Percentiles rank a stretch among this genome's conserved stretches.
Evolutionary conservation across 1,284 basidiomycete species (phyloP).

Genomic region (Rhodotorula sp.): DNA sequence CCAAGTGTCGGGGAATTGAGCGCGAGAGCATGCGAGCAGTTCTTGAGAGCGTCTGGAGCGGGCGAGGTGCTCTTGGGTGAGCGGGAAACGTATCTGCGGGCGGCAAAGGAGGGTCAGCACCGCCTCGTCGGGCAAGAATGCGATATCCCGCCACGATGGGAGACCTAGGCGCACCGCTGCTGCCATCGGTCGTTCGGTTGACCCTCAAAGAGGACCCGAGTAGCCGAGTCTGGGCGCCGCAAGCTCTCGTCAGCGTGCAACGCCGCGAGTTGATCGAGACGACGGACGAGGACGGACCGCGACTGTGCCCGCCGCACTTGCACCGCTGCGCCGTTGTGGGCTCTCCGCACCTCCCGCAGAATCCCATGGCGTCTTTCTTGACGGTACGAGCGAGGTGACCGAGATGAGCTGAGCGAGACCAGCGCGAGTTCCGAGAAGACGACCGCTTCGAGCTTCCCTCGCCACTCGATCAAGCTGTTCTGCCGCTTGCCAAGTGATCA

Average conservation of each 20-base stretch:
- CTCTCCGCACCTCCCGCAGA: slow-evolving; percentile 37
- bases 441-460: too few species aligned
- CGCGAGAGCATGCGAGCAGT: accelerated
- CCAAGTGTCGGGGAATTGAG: not conserved
- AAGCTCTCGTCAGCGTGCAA: not conserved
- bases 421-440: too few species aligned
- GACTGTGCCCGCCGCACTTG: slow-evolving; percentile 27
- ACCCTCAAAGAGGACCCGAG: slow-evolving; percentile 11
- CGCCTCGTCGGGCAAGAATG: not conserved
- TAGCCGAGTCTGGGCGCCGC: slow-evolving; percentile 19
- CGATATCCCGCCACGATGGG: not conserved
- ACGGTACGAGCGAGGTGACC: not conserved
- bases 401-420: too few species aligned
- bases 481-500: too few species aligned
- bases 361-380: slow-evolving; percentile 32
- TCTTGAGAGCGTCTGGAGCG: not conserved
- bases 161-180: slow-evolving; percentile 10
- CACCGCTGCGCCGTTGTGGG: slow-evolving; percentile 14
- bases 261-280: slow-evolving; percentile 9
- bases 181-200: slow-evolving; percentile 26
- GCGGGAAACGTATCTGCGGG: slow-evolving; percentile 1
- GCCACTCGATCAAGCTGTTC: too few species aligned
- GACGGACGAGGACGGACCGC: slow-evolving; percentile 16
- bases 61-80: slow-evolving; percentile 2
- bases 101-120: not conserved